Evolutionary conservation across 345 rosid genomes (phyloP), one percentile per base, ranked within the genome.

Genomic region (Microcos paniculata): DNA sequence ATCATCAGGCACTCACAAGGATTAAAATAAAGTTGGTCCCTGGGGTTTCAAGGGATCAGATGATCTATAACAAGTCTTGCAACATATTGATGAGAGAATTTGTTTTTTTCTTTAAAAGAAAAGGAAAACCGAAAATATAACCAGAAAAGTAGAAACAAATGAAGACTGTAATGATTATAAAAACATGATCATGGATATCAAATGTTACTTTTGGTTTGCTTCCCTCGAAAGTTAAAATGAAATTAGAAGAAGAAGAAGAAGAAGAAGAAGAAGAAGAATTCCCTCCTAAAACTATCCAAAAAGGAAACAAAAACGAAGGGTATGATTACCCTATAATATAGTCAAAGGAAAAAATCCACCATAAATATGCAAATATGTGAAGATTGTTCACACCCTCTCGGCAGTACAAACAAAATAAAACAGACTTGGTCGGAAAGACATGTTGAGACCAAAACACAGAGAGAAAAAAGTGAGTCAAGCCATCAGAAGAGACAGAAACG

Each of bases 321-420:
- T 21, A 6, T 13, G 40, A 62, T n/a, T 52, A 14, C 24, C 53
- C 67, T 43, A 57, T 42, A 43, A 8, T 43, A 45, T 62, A 62
- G 24, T 62, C 65, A 14, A 46, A 46, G 19, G 52, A 23, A 45
- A 45, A n/a, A n/a, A 23, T 59, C 74, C 43, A 23, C 71, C 7
- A 40, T 65, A 59, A 26, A 59, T 48, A 5, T 5, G 61, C 74
- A 63, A 56, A 64, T 76, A 79, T 79, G 21, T 4, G 45, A 31
- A 62, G 70, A 45, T 33, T 28, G n/a, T 52, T 21, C 26, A 12
- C 42, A 55, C 28, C 69, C 77, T 57, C 80, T 61, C 12, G 15
- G 11, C 26, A 38, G 81, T 80, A 77, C 75, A 70, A 73, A 53
- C 30, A 33, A 73, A 38, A 48, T 68, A 48, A 70, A 33, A n/a